phyloP scores from a whole-genome alignment of 176 grass and related monocot genomes.

The Zoysia japonica region DNA sequence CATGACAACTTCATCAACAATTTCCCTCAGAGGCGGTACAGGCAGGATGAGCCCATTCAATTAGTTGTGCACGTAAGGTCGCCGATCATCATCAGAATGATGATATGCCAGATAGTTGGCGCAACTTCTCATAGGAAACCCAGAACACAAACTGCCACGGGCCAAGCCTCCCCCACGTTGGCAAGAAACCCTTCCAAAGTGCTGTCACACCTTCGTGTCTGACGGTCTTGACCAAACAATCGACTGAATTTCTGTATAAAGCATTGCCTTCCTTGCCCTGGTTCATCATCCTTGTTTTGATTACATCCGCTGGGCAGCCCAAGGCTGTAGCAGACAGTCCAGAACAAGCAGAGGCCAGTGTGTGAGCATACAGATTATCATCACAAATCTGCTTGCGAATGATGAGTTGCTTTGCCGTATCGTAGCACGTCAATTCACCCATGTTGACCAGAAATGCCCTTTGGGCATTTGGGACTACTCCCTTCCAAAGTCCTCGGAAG shows the following conservation, averaged over 20 bases:
- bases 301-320: conserved; percentile 76
- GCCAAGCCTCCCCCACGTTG: conserved; percentile 83
- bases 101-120: conserved; percentile 61
- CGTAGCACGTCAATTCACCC: conserved; percentile 85
- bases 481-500: conserved; percentile 65
- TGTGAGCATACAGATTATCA: conserved; percentile 71
- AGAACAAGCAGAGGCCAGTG: conserved; percentile 68
- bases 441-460: conserved; percentile 90
- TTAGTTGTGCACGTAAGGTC: background rate
- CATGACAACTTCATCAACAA: too few relatives aligned
- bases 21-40: background rate
- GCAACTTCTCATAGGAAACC: conserved; percentile 83
- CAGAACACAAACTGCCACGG: conserved; percentile 96
- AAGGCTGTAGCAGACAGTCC: conserved; percentile 59
- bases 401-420: conserved; percentile 78
- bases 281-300: conserved; percentile 94
- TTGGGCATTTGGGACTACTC: conserved; percentile 71
- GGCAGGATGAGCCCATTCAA: background rate
- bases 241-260: conserved; percentile 74
- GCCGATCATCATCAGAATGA: conserved; percentile 52
- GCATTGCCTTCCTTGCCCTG: conserved; percentile 40
- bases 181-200: conserved; percentile 85
- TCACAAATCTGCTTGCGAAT: conserved; percentile 57
- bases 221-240: conserved; percentile 74
- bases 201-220: conserved; percentile 56